Percentiles rank a stretch among this genome's conserved stretches.
Conservation (phyloP, 306 rosid species). For the Erythrophleum fordii region DNA sequence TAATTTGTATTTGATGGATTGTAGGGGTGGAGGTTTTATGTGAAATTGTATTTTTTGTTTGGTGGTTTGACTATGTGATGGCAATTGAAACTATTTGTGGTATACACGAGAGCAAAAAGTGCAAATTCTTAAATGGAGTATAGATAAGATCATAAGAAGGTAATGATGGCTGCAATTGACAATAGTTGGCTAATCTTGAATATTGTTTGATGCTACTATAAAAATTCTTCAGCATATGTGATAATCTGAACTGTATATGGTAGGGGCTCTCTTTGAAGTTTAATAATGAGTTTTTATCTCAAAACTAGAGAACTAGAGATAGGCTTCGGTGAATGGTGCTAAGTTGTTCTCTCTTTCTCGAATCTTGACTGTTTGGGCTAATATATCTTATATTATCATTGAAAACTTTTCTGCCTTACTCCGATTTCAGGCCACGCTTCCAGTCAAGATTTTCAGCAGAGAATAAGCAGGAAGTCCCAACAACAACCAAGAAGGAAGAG, state of each 20-base stretch:
- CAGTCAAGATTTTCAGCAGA: background rate
- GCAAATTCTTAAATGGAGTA: background rate
- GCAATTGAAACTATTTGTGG: background rate
- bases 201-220: background rate
- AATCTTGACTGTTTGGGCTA: background rate
- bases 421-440: conserved; percentile 43
- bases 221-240: conserved; percentile 1
- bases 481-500: conserved; percentile 55
- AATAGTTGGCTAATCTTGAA: background rate
- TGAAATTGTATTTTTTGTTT: background rate
- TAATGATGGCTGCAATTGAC: background rate
- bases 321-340: background rate
- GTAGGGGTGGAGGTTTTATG: background rate
- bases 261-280: background rate
- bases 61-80: background rate
- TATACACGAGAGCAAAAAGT: background rate
- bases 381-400: background rate
- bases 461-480: conserved; percentile 43
- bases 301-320: background rate
- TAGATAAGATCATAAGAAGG: background rate
- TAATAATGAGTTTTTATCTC: background rate
- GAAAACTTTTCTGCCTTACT: conserved; percentile 21
- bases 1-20: background rate
- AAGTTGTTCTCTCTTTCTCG: background rate
- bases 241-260: background rate